Conservation (phyloP, 257 asterid species). For the Nicotiana tabacum region DNA sequence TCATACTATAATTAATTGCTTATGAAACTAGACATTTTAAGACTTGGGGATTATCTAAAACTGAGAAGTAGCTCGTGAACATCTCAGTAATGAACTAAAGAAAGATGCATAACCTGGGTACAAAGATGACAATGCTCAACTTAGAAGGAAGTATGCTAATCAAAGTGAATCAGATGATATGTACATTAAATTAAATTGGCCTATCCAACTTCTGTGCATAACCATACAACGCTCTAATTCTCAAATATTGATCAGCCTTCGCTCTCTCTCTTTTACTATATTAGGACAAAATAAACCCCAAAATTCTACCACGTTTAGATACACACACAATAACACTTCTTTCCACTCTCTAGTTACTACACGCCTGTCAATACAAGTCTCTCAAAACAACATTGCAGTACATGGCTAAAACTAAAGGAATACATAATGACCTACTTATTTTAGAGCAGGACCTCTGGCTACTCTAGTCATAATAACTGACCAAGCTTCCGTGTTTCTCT, state of each 20-base stretch:
- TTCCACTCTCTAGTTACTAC: neutral
- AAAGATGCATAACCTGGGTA: conserved; percentile 15
- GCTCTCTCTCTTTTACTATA: neutral
- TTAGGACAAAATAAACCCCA: neutral
- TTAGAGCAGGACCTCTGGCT: neutral
- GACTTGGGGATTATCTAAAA: neutral
- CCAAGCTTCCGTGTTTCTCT: conserved; percentile 80
- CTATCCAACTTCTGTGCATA: conserved; percentile 8
- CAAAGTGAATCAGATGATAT: conserved; percentile 5
- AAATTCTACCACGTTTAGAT: neutral
- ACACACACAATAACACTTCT: neutral
- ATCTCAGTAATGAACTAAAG: neutral
- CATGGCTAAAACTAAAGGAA: conserved; percentile 5
- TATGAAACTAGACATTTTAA: neutral
- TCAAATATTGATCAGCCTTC: neutral
- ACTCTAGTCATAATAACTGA: conserved; percentile 45
- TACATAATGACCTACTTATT: neutral
- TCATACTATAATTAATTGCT: neutral
- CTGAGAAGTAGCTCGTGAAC: neutral
- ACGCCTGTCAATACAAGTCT: neutral
- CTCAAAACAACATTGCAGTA: neutral
- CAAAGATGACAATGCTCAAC: conserved; percentile 5
- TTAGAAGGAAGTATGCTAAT: neutral
- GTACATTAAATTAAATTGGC: conserved; percentile 7
- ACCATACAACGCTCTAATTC: neutral